Evolutionary conservation across 305 asterid genomes (phyloP).

Genomic region (Euphrasia arctica): DNA sequence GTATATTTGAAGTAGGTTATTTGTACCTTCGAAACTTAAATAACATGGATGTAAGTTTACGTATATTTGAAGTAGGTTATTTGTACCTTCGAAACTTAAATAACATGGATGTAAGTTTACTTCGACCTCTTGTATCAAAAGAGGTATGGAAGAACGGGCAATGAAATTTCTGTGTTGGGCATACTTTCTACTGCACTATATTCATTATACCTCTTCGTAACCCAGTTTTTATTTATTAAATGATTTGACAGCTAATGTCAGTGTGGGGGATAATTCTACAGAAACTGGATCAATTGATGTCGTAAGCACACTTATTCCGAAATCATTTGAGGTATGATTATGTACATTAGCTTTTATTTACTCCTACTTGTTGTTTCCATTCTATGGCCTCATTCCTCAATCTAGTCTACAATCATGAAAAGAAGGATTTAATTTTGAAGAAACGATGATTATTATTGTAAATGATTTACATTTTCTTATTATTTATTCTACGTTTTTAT

Average conservation of each 20-base stretch:
- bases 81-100: not conserved
- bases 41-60: too few relatives aligned
- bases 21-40: not conserved
- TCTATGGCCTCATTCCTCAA: not conserved
- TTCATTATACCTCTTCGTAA: constrained; percentile 7
- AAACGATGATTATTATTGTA: not conserved
- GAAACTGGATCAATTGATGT: constrained; percentile 34
- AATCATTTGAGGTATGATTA: constrained; percentile 51
- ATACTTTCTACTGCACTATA: too few relatives aligned
- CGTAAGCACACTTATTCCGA: constrained; percentile 51
- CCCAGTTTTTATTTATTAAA: constrained; percentile 8
- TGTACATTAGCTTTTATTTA: not conserved
- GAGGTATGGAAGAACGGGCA: too few relatives aligned
- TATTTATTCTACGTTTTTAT: not conserved
- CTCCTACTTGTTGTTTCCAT: constrained; percentile 11
- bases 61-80: not conserved
- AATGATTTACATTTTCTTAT: too few relatives aligned
- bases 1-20: not conserved
- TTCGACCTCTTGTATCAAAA: too few relatives aligned
- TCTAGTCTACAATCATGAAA: not conserved
- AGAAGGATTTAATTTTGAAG: not conserved
- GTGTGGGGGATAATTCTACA: constrained; percentile 38
- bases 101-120: too few relatives aligned
- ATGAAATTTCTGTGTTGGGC: not conserved
- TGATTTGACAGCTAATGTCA: constrained; percentile 28